Evolutionary conservation across 805 yeast species (phyloP), one percentile per base, ranked within the genome.

Genomic region (Candida pini): DNA sequence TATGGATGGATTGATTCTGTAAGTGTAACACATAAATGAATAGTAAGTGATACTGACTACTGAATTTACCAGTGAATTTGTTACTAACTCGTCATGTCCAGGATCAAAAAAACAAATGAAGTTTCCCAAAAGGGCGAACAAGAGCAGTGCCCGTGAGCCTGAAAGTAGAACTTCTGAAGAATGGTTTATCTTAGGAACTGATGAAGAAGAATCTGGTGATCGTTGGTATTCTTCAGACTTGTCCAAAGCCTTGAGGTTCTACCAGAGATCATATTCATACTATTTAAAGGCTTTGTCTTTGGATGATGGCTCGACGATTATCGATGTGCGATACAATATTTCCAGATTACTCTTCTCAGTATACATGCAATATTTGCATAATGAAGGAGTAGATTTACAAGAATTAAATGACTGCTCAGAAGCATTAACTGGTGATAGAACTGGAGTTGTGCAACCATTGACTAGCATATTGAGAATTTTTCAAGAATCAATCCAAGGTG

Each of bases 201-300:
- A 62, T 9, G 77, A 74, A 36, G 90, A 81, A 49, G 89, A 81
- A 39, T 69, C 74, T n/a, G 90, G 86, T 0, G 89, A 81, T 48
- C 54, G 89, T 30, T 82, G 88, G 87, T 52, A 75, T 5, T 63
- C 74, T 1, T 75, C 85, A 0, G 89, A 81, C 45, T 51, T 79
- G 5, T 60, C 81, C 9, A 81, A 82, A 44, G 72, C 79, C 0
- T 53, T 81, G 9, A 53, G 89, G 26, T 80, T 80, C 44, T 81
- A 79, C 51, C 79, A 78, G 44, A 60, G 68, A 33, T 81, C 87
- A 0, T 71, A 63, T 41, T 52, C 49, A 9, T 44, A 53, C 27
- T 81, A 80, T 45, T 35, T 41, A 3, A 45, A 45, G 22, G 68
- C 77, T 1, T 51, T 68, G 9, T 33, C 41, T 3, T 28, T 54